These are phyloP conservation scores for Talaromyces islandicus DNA, from an alignment of 2,329 filamentous ascomycete species.

Conservation along the genomic window DNA sequence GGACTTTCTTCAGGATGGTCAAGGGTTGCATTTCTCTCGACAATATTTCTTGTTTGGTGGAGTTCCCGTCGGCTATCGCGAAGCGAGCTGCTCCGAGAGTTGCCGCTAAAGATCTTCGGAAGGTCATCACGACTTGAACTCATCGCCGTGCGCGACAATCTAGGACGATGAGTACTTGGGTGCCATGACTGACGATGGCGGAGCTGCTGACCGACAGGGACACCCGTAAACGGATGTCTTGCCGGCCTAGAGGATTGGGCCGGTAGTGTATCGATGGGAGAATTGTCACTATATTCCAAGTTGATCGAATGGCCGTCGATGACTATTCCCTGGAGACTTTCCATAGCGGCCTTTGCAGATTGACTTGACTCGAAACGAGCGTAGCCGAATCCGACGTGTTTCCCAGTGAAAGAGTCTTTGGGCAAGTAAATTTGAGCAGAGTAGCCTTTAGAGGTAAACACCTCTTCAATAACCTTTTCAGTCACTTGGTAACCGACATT, in stretches of 20 bases:
- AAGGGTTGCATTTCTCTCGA: conserved; percentile 8
- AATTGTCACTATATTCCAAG: conserved; percentile 30
- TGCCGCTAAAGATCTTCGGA: conserved; percentile 5
- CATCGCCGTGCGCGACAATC: background rate
- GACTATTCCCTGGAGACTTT: conserved; percentile 28
- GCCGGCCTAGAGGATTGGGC: background rate
- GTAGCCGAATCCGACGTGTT: conserved; percentile 37
- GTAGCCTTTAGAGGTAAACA: conserved; percentile 33
- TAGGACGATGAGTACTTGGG: conserved; percentile 4
- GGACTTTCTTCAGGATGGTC: conserved; percentile 26
- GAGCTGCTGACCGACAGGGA: background rate
- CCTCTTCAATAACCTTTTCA: conserved; percentile 28
- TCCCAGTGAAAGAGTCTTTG: conserved; percentile 24
- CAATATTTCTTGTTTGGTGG: background rate
- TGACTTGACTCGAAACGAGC: conserved; percentile 29
- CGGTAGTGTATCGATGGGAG: conserved; percentile 16
- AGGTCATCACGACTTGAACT: background rate
- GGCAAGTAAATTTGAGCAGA: conserved; percentile 30
- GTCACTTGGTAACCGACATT: conserved; percentile 35
- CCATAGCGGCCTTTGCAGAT: conserved; percentile 30
- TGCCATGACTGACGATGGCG: conserved; percentile 8
- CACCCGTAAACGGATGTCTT: background rate
- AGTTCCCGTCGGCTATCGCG: background rate
- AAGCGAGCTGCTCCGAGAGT: background rate
- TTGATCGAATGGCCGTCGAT: conserved; percentile 37